Evolutionary conservation across 108 stramenopile genomes (phyloP), one percentile per base, ranked within the genome.

Genomic region (Cylindrotheca closterium): DNA sequence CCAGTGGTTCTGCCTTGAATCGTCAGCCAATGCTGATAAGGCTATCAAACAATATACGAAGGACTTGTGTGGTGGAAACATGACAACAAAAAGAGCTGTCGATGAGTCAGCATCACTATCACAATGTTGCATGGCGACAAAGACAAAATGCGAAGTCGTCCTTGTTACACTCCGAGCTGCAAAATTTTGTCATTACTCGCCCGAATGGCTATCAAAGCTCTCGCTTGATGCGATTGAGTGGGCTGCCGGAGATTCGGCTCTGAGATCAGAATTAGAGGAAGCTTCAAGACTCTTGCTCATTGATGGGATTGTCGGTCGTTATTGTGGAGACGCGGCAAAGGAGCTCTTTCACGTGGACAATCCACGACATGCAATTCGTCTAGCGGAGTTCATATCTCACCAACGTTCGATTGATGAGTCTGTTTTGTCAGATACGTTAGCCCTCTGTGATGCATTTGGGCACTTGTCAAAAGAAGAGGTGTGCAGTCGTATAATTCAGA

Each of bases 271-370:
- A 56, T 63, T 94, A 25, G 75, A 87, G 63, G 93, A 94, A 67
- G 93, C 87, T 3, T 63, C 80, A 26, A 57, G 93, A 22, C 67
- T 94, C 3, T 65, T 94, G 19, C 52, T 77, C 19, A 87, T 94
- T 30, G 83, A 87, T 67, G 67, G 65, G 4, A 82, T 94, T 55
- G 80, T 94, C 30, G 59, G 81, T 31, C 74, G 79, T 30, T 94
- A 94, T 50, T 94, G 93, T 55, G 93, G 93, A 7, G 70, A 82
- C 31, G 89, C 81, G 24, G 88, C 89, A 0, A 73, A 79, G 42
- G 86, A 91, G 55, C 78, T 89, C 28, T 94, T 94, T 57, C 77
- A 87, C 51, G 88, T 91, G 18, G 83, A 87, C 30, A 87, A 94
- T 63, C 80, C 86, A 19, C 63, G 69, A 1, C 92, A 94, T 68